Base-by-base conservation (phyloP, 768 basidiomycete species). In the Russula abietina region DNA sequence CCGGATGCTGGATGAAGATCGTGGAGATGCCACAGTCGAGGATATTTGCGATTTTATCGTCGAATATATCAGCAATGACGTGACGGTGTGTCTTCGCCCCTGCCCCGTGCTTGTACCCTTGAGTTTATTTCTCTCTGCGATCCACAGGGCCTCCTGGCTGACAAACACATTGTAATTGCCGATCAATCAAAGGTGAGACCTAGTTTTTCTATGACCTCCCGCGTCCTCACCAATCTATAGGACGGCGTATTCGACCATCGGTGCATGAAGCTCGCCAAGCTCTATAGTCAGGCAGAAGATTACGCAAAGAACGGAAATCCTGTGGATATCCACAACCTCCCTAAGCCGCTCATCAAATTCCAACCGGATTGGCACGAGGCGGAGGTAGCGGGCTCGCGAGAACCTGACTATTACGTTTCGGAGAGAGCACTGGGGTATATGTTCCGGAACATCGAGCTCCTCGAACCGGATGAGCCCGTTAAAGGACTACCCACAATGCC, bases 31-130 rank as follows among this genome's bases (percentile, higher is more conserved):
- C 59, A 83, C 78, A 0, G 80, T 90, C 6, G 76, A 85, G 1
- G 88, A 91, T 66, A 83, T 93, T 16, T 88, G 87, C 64, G 79
- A 93, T 61, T 93, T 93, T 67, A 76, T 93, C 26, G 83, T 91
- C 17, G 85, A 93, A 67, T 93, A 92, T 60, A 90, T 93, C 70
- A 81, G 88, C 65, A 90, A 89, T 0, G 89, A 93, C 69, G 81
- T 91, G 48, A 73, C 90, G 79, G 89, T 90, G 73, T 22, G 80
- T 69, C 8, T 10, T 26, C 17, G 8, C 1, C 4, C 32, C 17
- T 19, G 8, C 2, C 4, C 38, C 17, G 17, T 16, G 6, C 17
- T 62, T 14, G n/a, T 36, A 14, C 7, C 17, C 14, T 38, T 2
- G 45, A 41, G 39, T 36, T 26, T 30, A 52, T 2, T 17, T 5